Evolutionary conservation across 2,329 filamentous ascomycete genomes (phyloP).

Genomic region (Diplodia mutila): DNA sequence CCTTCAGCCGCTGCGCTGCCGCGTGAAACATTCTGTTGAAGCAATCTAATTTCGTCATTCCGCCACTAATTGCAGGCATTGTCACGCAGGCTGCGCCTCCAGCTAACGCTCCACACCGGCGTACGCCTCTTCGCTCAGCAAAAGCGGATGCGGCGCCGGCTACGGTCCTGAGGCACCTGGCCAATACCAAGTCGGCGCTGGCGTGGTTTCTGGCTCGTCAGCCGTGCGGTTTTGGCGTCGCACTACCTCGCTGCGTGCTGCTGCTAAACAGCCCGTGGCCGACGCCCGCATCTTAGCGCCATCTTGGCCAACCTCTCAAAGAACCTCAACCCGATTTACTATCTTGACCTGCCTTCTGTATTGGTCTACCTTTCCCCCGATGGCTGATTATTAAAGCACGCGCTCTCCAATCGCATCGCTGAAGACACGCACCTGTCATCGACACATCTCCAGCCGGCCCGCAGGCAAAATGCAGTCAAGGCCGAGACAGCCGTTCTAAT

Average conservation of each 20-base stretch:
- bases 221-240: not conserved
- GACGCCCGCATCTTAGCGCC: not conserved
- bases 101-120: not conserved
- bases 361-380: not conserved
- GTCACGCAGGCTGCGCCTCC: not conserved
- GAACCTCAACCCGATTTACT: not conserved
- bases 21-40: not conserved
- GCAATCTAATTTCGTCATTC: not conserved
- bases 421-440: not conserved
- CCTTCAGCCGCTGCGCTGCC: not conserved
- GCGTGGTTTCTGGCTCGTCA: not conserved
- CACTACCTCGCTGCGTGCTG: not conserved
- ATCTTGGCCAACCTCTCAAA: not conserved
- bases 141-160: slow-evolving; percentile 10
- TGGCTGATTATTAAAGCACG: not conserved
- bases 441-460: not conserved
- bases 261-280: not conserved
- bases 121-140: not conserved
- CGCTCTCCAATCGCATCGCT: not conserved
- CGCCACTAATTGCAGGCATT: slow-evolving; percentile 2
- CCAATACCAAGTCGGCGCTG: not conserved
- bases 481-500: not conserved
- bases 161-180: not conserved
- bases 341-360: not conserved
- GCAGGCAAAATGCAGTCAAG: not conserved